Conservation (phyloP, 108 stramenopile species). For the Pseudonitzschia multiseries region DNA sequence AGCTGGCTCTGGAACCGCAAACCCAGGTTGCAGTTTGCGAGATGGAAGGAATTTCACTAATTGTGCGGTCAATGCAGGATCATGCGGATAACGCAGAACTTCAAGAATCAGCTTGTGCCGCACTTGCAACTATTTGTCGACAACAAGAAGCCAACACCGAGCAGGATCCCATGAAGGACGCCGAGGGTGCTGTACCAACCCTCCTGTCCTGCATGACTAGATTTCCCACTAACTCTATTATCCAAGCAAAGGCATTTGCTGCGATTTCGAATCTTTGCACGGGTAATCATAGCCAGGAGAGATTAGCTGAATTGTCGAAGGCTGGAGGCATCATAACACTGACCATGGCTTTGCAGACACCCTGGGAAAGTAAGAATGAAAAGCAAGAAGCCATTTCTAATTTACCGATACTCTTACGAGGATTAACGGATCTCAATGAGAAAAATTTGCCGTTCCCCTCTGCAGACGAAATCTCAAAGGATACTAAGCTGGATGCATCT, state of each 20-base stretch:
- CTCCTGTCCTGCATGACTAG: conserved; percentile 51
- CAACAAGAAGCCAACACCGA: conserved; percentile 19
- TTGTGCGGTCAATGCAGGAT: conserved; percentile 55
- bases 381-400: conserved; percentile 41
- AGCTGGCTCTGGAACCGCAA: conserved; percentile 40
- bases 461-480: neutral
- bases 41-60: conserved; percentile 51
- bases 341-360: conserved; percentile 43
- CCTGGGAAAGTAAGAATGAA: conserved; percentile 39
- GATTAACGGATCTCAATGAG: conserved; percentile 24
- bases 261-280: conserved; percentile 59
- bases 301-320: conserved; percentile 35
- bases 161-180: conserved; percentile 25
- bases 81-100: conserved; percentile 38
- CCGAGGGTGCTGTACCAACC: conserved; percentile 47
- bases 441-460: neutral
- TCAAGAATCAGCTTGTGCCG: conserved; percentile 60
- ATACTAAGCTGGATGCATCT: conserved; percentile 6
- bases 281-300: conserved; percentile 30
- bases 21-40: conserved; percentile 43
- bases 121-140: conserved; percentile 49
- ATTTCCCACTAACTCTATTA: conserved; percentile 38
- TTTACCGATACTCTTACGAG: conserved; percentile 32
- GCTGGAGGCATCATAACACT: conserved; percentile 44
- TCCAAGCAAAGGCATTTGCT: conserved; percentile 60